Base-by-base conservation (phyloP, 2,329 filamentous ascomycete species). In the Ascochyta fabae region DNA sequence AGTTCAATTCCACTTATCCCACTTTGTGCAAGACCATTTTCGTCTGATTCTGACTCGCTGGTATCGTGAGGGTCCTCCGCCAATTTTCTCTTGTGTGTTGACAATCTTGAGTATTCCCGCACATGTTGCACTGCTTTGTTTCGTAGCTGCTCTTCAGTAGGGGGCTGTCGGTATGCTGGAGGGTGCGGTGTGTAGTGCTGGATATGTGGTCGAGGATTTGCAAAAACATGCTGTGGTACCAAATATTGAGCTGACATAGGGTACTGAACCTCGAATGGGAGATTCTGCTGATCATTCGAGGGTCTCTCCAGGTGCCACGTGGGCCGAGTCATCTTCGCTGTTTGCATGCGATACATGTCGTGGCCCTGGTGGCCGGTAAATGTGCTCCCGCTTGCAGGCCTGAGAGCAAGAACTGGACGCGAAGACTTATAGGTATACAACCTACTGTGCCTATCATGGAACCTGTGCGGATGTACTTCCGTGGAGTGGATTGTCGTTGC, bases 281-380 rank as follows among this genome's bases (percentile, higher is more conserved):
- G 16, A 6, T 24, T 19, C 5, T 6, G 24, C 26, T 27, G 33
- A 26, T 13, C 3, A 3, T 33, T 23, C 24, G 42, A 39, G 23
- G 6, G 5, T 15, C 13, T 6, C 15, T 15, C 49, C 35, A 23
- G 13, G 29, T 52, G 15, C 57, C 53, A 49, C 6, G 16, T 43
- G 13, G 16, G 22, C 26, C 12, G 38, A 19, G 22, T 10, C 31
- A 38, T 33, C 49, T 54, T 53, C 24, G 57, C 58, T 9, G 57
- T 59, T 36, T 56, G 61, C 51, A 56, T 59, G 2, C 54, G 59
- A 36, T 64, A 60, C 36, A 65, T 59, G 31, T 64, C 59, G 6
- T 64, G 54, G 13, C 51, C 58, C 40, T 54, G 46, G 24, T 64
- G 55, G 8, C 62, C 63, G 6, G 54, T 61, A 31, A 60, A 59